A percentile compares a stretch with the other conserved stretches of the same genome.
These are phyloP conservation scores for Maudiozyma pseudohumilis DNA, from an alignment of 805 yeast species.

Conservation along the genomic window DNA sequence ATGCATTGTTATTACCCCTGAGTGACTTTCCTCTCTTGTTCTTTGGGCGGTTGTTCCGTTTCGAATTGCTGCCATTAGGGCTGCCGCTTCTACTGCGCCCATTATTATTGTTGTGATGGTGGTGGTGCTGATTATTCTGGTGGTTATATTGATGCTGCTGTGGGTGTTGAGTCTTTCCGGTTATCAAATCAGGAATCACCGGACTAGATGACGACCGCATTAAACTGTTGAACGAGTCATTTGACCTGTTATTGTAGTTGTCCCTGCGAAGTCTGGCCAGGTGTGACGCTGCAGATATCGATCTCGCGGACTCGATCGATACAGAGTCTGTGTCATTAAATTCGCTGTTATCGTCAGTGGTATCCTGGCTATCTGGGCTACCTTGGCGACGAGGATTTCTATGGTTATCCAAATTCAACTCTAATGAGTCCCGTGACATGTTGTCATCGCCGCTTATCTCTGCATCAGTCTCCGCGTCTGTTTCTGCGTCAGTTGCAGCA, in stretches of 20 bases:
- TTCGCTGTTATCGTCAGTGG: neutral
- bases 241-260: constrained; percentile 2
- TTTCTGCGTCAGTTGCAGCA: neutral
- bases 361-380: no score
- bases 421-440: no score
- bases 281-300: constrained; percentile 2
- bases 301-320: constrained; percentile 3
- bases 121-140: neutral
- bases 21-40: constrained; percentile 15
- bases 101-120: neutral
- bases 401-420: neutral
- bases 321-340: neutral
- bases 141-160: neutral
- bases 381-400: neutral
- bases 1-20: neutral
- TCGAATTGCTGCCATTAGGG: neutral
- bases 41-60: neutral
- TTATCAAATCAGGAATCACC: neutral
- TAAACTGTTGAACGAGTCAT: constrained; percentile 3
- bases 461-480: no score
- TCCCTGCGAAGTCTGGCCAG: constrained; percentile 4
- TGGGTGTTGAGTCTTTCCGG: no score
- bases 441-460: constrained; percentile 2
- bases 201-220: constrained; percentile 2
- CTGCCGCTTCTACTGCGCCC: neutral